Percentiles rank a stretch among this genome's conserved stretches.
These are phyloP conservation scores for Fusarium drepaniforme DNA, from an alignment of 2,329 filamentous ascomycete genomes.

Conservation along the genomic window DNA sequence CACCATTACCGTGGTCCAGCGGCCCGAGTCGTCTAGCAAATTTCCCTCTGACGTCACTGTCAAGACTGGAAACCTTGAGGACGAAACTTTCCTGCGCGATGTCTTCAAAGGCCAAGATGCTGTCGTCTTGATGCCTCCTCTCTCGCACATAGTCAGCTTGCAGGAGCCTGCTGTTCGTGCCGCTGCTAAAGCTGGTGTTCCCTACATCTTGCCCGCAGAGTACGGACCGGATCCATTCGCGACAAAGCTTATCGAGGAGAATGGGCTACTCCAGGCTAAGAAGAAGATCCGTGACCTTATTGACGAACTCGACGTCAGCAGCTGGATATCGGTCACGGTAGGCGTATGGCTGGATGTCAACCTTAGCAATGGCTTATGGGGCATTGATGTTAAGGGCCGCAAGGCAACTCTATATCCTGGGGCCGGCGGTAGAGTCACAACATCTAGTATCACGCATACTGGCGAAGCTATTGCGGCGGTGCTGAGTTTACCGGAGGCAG, in stretches of 20 bases:
- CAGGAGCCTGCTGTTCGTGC: slow-evolving; percentile 28
- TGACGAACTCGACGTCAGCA: slow-evolving; percentile 22
- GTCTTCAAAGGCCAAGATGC: slow-evolving; percentile 16
- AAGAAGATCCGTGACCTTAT: slow-evolving; percentile 17
- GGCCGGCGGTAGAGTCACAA: neutral
- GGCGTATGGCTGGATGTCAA: slow-evolving; percentile 19
- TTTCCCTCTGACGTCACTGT: slow-evolving; percentile 5
- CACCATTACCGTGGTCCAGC: slow-evolving; percentile 20
- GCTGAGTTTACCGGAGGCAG: slow-evolving; percentile 1
- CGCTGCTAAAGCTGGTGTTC: slow-evolving; percentile 11
- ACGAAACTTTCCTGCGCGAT: slow-evolving; percentile 13
- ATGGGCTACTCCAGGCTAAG: slow-evolving; percentile 21
- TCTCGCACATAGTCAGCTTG: slow-evolving; percentile 16
- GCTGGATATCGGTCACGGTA: slow-evolving; percentile 23
- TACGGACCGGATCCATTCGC: slow-evolving; percentile 27
- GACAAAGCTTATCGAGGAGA: slow-evolving; percentile 6
- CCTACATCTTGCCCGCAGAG: slow-evolving; percentile 18
- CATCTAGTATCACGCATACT: slow-evolving; percentile 2
- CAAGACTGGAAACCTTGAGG: slow-evolving; percentile 11
- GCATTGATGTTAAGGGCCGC: slow-evolving; percentile 6
- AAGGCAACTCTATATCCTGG: slow-evolving; percentile 17
- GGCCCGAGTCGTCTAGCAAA: slow-evolving; percentile 9
- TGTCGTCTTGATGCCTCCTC: slow-evolving; percentile 21
- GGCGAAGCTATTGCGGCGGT: slow-evolving; percentile 14
- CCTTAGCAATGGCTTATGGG: slow-evolving; percentile 17